Conservation (phyloP, 2,329 filamentous ascomycete species). For the Tolypocladium album region DNA sequence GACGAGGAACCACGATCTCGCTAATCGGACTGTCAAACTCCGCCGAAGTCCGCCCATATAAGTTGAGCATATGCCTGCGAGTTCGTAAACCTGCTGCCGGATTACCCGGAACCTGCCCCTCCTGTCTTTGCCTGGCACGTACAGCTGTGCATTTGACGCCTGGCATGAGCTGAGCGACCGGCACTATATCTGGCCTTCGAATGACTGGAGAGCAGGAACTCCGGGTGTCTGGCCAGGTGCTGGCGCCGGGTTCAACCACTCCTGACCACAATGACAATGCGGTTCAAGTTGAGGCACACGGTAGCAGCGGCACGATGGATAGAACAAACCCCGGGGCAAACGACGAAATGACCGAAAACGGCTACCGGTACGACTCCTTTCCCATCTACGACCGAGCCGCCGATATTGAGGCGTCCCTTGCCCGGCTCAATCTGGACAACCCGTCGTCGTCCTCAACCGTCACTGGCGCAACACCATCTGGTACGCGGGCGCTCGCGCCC, state of each 20-base stretch:
- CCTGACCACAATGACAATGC: neutral
- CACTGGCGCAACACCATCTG: neutral
- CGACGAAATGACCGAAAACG: constrained; percentile 2
- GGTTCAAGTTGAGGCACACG: neutral
- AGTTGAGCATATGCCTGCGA: neutral
- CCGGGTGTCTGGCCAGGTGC: neutral
- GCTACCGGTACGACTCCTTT: constrained; percentile 9
- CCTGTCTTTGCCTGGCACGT: neutral
- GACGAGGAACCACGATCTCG: neutral
- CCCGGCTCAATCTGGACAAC: neutral
- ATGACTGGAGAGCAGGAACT: neutral
- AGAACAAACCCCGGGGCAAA: neutral
- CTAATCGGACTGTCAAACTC: neutral
- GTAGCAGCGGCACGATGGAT: neutral
- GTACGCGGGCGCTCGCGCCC: constrained; percentile 26
- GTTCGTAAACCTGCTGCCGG: neutral
- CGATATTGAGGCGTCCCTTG: neutral
- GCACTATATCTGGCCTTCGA: neutral
- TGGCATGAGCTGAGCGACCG: neutral
- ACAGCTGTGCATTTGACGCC: neutral
- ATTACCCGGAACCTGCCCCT: neutral
- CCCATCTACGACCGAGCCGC: constrained; percentile 1
- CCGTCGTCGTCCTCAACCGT: neutral
- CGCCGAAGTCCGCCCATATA: neutral
- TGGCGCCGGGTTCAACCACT: neutral